phyloP scores from a whole-genome alignment of 805 yeast genomes.

The Candida caryicola region DNA sequence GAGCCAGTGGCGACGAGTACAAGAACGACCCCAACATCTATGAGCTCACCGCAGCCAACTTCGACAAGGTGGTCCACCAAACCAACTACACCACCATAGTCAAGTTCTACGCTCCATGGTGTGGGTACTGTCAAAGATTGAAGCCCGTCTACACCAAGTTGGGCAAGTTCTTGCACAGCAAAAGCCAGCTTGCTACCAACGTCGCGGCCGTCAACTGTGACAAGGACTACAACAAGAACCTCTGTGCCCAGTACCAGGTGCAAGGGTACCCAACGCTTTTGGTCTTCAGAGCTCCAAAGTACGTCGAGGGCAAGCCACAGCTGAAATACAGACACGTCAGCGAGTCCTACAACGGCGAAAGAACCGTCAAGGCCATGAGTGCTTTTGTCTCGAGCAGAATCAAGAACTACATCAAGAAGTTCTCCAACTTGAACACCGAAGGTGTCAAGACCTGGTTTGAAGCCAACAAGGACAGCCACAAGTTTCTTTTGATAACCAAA shows the following conservation, averaged over 20 bases:
- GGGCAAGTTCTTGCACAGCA: conserved; percentile 56
- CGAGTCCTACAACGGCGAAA: conserved; percentile 60
- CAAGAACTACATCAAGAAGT: conserved; percentile 61
- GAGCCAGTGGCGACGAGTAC: conserved; percentile 33
- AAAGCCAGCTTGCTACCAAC: conserved; percentile 46
- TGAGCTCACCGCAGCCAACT: conserved; percentile 56
- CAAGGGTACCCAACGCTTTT: conserved; percentile 82
- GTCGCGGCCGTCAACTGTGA: conserved; percentile 90
- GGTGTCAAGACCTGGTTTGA: conserved; percentile 25
- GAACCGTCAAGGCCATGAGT: conserved; percentile 53
- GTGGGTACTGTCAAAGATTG: conserved; percentile 85
- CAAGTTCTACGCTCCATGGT: conserved; percentile 97
- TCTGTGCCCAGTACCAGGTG: conserved; percentile 66
- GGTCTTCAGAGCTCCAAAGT: conserved; percentile 81
- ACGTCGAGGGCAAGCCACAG: conserved; percentile 22
- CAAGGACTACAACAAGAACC: conserved; percentile 55
- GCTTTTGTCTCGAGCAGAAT: conserved; percentile 55
- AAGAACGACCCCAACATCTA: conserved; percentile 43
- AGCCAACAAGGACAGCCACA: conserved; percentile 25
- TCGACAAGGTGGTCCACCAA: conserved; percentile 61
- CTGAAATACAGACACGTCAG: conserved; percentile 19
- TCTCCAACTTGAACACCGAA: conserved; percentile 30
- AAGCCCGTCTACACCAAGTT: conserved; percentile 62
- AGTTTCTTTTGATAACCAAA: conserved; percentile 53
- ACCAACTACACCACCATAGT: conserved; percentile 80